Evolutionary conservation across 2,329 filamentous ascomycete species (phyloP).

Genomic region (Penicillium sp.): DNA sequence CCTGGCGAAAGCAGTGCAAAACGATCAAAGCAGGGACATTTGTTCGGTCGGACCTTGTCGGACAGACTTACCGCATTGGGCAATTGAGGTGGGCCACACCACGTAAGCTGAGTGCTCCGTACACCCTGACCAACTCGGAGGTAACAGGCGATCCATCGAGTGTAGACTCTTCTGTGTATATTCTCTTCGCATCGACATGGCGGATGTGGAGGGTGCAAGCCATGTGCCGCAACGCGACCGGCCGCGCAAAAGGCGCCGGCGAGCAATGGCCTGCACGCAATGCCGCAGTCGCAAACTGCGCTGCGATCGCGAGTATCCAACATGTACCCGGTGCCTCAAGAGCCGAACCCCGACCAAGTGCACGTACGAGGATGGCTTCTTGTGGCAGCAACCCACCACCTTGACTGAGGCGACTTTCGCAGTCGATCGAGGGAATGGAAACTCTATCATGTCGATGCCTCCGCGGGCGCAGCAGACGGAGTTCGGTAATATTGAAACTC

Average conservation of each 20-base stretch:
- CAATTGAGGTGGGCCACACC: conserved; percentile 7
- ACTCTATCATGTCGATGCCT: conserved; percentile 20
- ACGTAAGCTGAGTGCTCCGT: conserved; percentile 11
- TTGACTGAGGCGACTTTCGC: conserved; percentile 30
- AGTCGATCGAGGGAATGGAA: conserved; percentile 27
- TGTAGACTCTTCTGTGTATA: neutral
- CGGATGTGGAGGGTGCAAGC: conserved; percentile 15
- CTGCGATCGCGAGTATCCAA: conserved; percentile 47
- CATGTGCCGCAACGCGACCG: conserved; percentile 24
- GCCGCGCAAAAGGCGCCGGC: conserved; percentile 41
- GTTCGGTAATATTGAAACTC: conserved; percentile 26
- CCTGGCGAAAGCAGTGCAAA: neutral
- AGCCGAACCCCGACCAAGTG: conserved; percentile 39
- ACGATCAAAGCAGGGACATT: neutral
- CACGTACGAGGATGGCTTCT: conserved; percentile 45
- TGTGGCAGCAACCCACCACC: conserved; percentile 43
- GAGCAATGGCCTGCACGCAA: conserved; percentile 46
- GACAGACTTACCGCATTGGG: conserved; percentile 22
- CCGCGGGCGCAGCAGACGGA: conserved; percentile 24
- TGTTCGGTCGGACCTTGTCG: conserved; percentile 1
- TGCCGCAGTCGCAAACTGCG: conserved; percentile 47
- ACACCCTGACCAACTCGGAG: conserved; percentile 6
- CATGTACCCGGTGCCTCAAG: conserved; percentile 43
- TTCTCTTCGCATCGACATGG: conserved; percentile 4
- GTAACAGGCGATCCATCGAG: neutral